Evolutionary conservation across 116 monocot genomes (phyloP).

Genomic region (Papilionanthe hybrid): DNA sequence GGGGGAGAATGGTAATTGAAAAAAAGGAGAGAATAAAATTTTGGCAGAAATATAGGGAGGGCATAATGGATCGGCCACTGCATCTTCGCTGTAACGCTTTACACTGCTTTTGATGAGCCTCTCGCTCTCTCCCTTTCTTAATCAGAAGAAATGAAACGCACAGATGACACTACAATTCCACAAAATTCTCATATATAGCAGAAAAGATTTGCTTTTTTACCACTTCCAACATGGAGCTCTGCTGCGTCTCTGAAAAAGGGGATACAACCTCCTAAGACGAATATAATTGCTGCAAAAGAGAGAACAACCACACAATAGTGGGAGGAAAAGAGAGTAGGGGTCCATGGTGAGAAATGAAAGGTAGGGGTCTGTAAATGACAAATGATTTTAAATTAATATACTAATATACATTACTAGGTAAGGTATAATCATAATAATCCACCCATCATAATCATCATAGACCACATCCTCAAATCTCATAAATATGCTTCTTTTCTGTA

Average conservation of each 20-base stretch:
- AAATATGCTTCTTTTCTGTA: conserved; percentile 3
- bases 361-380: not conserved
- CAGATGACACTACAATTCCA: not conserved
- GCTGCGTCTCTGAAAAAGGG: conserved; percentile 1
- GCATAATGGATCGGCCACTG: conserved; percentile 3
- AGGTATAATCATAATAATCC: not conserved
- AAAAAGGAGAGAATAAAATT: not conserved
- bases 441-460: conserved; percentile 11
- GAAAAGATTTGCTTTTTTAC: not conserved
- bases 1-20: not conserved
- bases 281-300: conserved; percentile 13
- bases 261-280: conserved; percentile 1
- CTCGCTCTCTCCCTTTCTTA: not conserved
- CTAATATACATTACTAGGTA: not conserved
- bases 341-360: not conserved
- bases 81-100: conserved; percentile 9
- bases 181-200: not conserved
- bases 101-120: conserved; percentile 18
- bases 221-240: not conserved
- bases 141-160: not conserved
- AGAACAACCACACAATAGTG: not conserved
- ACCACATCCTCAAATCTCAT: conserved; percentile 4
- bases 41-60: not conserved
- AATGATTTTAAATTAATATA: not conserved
- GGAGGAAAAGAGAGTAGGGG: not conserved